Evolutionary conservation across 345 rosid genomes (phyloP).

Genomic region (Moricandia moricandioides): DNA sequence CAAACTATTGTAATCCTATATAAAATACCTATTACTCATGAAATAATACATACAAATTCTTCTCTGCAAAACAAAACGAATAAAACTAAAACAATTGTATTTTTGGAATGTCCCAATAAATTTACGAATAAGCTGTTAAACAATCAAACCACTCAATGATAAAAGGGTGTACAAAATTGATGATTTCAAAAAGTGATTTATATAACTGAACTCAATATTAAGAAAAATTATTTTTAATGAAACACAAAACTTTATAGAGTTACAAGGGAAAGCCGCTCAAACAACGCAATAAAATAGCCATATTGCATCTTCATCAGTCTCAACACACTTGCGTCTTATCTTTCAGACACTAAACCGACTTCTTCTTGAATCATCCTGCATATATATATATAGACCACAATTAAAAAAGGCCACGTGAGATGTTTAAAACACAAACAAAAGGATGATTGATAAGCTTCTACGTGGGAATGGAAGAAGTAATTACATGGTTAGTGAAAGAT

Average conservation of each 20-base stretch:
- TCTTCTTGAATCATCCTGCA: constrained; percentile 81
- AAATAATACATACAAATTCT: too few species aligned
- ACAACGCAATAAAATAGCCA: constrained; percentile 27
- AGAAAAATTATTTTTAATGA: background rate
- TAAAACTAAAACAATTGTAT: background rate
- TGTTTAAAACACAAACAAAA: background rate
- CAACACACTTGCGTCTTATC: constrained; percentile 5
- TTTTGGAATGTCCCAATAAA: background rate
- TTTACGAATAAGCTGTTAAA: background rate
- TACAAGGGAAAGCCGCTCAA: constrained; percentile 4
- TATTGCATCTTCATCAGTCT: constrained; percentile 15
- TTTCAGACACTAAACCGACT: constrained; percentile 62
- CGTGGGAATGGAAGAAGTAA: background rate
- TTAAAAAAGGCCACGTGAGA: background rate
- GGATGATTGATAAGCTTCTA: constrained; percentile 2
- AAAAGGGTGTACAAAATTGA: background rate
- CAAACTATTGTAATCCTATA: too few species aligned
- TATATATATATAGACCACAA: constrained; percentile 12
- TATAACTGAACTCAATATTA: constrained; percentile 8
- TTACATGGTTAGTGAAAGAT: constrained; percentile 78
- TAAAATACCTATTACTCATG: too few species aligned
- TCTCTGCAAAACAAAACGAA: too few species aligned
- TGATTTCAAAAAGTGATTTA: constrained; percentile 7
- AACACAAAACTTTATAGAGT: constrained; percentile 2
- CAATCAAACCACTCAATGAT: background rate